Base-by-base conservation (phyloP, 108 stramenopile genomes). In the Schizochytrium sp. region DNA sequence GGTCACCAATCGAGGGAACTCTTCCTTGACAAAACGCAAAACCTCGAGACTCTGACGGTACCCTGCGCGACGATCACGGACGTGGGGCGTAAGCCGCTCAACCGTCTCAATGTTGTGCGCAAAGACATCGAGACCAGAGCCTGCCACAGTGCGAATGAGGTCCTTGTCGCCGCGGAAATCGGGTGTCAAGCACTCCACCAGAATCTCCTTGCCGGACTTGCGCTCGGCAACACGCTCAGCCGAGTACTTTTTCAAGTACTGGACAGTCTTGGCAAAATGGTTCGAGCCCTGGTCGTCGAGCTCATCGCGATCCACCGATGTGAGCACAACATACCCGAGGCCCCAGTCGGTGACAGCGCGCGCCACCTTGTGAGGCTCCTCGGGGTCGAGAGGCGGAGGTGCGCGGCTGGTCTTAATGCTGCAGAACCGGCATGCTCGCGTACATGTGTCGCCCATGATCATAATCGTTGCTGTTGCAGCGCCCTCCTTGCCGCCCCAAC, bases 91-190 rank as follows among this genome's bases (percentile, higher is more conserved):
- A 44, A 98, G 90, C 45, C 97, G 89, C 89, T 97, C 96, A 8
- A 99, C 99, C 10, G 99, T 99, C 91, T 99, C 99, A 19, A 99
- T 92, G 91, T 99, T 99, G 95, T 99, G 99, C 12, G 99, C 99
- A 90, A 97, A 99, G 8, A 99, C 99, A 92, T 99, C 98, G 89
- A 99, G 91, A 12, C 99, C 99, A 5, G 96, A 97, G 23, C 71
- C 96, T 8, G 98, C 98, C 44, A 99, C 93, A 5, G 90, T 92
- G 87, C 93, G 94, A 5, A 97, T 95, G 29, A 95, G 93, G 21
- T 72, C 60, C 19, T 90, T 51, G 87, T 96, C 93, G 8, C 99
- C 99, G 58, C 93, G 94, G 93, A 99, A 99, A 88, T 99, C 99
- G 21, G 97, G 96, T 55, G 98, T 97, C 51, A 99, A 92, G 88